Evolutionary conservation across 2,329 filamentous ascomycete genomes (phyloP).

Genomic region (Ambrosiella beaveri): DNA sequence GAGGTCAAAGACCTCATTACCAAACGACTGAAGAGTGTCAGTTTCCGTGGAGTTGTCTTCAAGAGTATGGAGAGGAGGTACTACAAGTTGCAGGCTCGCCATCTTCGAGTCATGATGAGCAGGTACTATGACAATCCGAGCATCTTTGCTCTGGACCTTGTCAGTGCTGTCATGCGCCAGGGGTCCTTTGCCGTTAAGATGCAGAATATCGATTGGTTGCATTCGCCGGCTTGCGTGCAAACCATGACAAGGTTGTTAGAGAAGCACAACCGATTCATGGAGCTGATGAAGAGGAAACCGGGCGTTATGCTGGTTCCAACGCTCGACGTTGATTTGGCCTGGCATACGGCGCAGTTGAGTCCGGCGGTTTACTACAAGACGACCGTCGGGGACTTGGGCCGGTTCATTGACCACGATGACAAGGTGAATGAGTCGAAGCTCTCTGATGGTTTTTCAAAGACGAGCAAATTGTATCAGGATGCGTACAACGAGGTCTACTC

Average conservation of each 20-base stretch:
- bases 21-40: background rate
- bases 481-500: constrained; percentile 50
- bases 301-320: constrained; percentile 45
- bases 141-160: constrained; percentile 46
- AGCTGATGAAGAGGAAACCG: constrained; percentile 34
- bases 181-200: constrained; percentile 55
- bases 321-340: constrained; percentile 56
- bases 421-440: constrained; percentile 56
- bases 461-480: constrained; percentile 50
- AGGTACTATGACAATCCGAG: constrained; percentile 53
- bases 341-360: constrained; percentile 66
- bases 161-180: constrained; percentile 48
- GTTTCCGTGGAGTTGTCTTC: background rate
- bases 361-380: constrained; percentile 45
- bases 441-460: constrained; percentile 52
- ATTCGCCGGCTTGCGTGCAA: constrained; percentile 43
- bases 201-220: constrained; percentile 58
- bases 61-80: background rate
- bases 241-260: constrained; percentile 48
- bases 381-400: constrained; percentile 28
- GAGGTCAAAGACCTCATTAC: background rate
- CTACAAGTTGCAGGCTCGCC: background rate
- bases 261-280: constrained; percentile 49
- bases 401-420: constrained; percentile 68
- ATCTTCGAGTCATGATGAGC: constrained; percentile 48